These are phyloP conservation scores for Barbarea vulgaris DNA, from an alignment of 345 rosid species.

Conservation along the genomic window DNA sequence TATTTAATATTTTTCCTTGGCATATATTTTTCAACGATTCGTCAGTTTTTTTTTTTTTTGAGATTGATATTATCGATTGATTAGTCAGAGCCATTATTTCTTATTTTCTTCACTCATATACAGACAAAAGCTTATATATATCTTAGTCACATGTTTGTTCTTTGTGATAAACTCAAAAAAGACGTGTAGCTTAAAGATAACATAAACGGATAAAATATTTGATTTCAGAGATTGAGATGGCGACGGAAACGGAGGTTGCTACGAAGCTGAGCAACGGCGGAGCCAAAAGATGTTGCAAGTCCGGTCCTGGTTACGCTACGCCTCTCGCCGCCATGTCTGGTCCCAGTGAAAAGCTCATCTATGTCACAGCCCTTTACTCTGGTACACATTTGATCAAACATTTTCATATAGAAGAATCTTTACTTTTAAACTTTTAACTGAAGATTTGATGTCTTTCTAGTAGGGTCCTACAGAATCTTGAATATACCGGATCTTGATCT, in stretches of 20 bases:
- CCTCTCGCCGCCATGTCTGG: conserved; percentile 90
- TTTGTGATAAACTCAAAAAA: conserved; percentile 2
- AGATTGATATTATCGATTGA: neutral
- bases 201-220: neutral
- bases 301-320: conserved; percentile 82
- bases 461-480: conserved; percentile 17
- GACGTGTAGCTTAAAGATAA: neutral
- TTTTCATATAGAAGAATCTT: neutral
- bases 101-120: neutral
- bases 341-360: conserved; percentile 71
- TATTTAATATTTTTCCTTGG: neutral
- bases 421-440: neutral
- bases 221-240: conserved; percentile 4
- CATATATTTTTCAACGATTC: neutral
- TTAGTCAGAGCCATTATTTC: neutral
- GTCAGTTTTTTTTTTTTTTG: neutral
- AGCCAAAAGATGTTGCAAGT: conserved; percentile 58
- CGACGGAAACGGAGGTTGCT: conserved; percentile 30
- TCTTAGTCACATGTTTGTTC: neutral
- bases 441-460: neutral
- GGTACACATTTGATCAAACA: conserved; percentile 43
- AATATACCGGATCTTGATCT: neutral
- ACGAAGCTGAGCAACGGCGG: conserved; percentile 12
- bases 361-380: conserved; percentile 80
- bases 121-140: neutral